Base-by-base conservation (phyloP, 129 eudicot species). In the Flaveria ramosissima region DNA sequence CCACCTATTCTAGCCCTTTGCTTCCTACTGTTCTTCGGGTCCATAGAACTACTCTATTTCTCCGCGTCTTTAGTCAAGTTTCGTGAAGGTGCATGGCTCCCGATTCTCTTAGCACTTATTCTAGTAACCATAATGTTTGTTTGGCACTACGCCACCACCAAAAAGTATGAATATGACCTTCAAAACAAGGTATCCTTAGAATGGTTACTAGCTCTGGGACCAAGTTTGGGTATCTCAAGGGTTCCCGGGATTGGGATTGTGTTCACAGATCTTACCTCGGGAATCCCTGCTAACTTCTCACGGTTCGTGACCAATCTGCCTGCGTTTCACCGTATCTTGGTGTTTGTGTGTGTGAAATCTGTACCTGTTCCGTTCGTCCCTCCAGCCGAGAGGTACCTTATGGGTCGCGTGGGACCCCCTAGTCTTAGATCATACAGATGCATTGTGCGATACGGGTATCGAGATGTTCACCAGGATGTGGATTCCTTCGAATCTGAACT, bases 121-220 rank as follows among this genome's bases (percentile, higher is more conserved):
- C 84, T 83, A 26, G 82, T 93, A 45, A 73, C 88, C 11, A 77
- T 88, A 71, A 93, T 93, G 98, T 81, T 83, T 9, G 51, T 87
- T 26, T 93, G 98, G 98, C 96, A 93, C 86, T 93, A 88, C n/a
- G 97, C 90, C 27, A 88, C 94, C 46, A 71, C 84, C 36, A 93
- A 93, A 75, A 92, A 88, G 50, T 90, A 90, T 39, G 71, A 92
- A 78, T 92, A 81, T 32, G 98, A 92, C 36, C 46, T 88, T 12
- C 96, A 93, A 77, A 90, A 88, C 83, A 93, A 90, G 76, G 91
- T 93, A 14, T 85, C 98, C 0, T 84, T 91, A 32, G 92, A 93
- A 60, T 86, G 92, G 94, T 80, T 93, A 16, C 88, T 88, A 17
- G 97, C 92, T 16, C 80, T 88, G 67, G 84, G 90, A 59, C 90